phyloP scores from a whole-genome alignment of 148 eudicot species.

The Dysphania ambrosioides region DNA sequence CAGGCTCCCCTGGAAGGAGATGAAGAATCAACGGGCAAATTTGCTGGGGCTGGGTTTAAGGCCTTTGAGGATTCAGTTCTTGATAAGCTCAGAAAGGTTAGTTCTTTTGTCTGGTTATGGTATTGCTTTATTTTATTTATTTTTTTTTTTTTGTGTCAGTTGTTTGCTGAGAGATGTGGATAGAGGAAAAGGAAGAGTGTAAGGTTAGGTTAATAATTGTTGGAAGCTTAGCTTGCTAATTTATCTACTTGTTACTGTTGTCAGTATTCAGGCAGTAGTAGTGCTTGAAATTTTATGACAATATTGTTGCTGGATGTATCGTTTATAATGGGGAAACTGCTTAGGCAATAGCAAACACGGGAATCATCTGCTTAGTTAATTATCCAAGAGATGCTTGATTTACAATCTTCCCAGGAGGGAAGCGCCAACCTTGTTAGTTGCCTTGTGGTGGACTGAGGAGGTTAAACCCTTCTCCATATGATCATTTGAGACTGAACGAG shows the following conservation, averaged over 20 bases:
- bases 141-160: neutral
- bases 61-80: slow-evolving; percentile 67
- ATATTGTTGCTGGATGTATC: neutral
- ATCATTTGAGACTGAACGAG: neutral
- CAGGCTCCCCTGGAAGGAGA: slow-evolving; percentile 45
- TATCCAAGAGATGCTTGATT: no score
- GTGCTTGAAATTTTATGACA: neutral
- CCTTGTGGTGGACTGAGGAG: neutral
- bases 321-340: no score
- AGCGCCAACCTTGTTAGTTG: no score
- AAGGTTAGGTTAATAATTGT: neutral
- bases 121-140: no score
- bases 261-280: neutral
- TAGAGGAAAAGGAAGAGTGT: neutral
- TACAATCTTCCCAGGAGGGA: no score
- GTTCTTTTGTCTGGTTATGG: neutral
- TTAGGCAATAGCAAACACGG: no score
- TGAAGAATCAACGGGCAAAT: slow-evolving; percentile 39
- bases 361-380: neutral
- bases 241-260: no score
- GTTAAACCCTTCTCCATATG: neutral
- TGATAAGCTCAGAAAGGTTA: slow-evolving; percentile 68
- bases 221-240: no score
- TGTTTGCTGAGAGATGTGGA: neutral
- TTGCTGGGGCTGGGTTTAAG: slow-evolving; percentile 66